phyloP scores from a whole-genome alignment of 495 filamentous ascomycete species.

The Penicillium salamii region DNA sequence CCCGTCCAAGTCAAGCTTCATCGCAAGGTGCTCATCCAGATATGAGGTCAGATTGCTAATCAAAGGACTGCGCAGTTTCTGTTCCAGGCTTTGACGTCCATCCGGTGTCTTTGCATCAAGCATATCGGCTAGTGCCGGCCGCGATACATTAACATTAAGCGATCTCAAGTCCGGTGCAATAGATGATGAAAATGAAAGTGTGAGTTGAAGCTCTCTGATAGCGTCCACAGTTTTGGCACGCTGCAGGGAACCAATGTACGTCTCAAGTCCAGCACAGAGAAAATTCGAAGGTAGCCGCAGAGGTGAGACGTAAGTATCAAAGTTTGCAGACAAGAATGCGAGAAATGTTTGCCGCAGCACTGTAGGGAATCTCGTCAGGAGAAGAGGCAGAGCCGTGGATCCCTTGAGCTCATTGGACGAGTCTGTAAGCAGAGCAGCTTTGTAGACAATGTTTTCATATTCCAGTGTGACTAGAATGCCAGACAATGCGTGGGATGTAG shows the following conservation, averaged over 20 bases:
- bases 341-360: conserved; percentile 49
- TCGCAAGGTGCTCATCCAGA: conserved; percentile 45
- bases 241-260: conserved; percentile 24
- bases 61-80: conserved; percentile 30
- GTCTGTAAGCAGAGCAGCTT: conserved; percentile 40
- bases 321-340: conserved; percentile 47
- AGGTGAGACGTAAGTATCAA: conserved; percentile 48
- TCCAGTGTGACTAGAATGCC: conserved; percentile 46
- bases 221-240: conserved; percentile 22
- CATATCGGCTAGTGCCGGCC: conserved; percentile 30
- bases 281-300: conserved; percentile 42
- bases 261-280: conserved; percentile 32
- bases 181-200: conserved; percentile 34
- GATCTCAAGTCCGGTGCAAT: conserved; percentile 44
- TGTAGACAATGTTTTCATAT: conserved; percentile 52
- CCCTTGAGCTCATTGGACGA: conserved; percentile 11
- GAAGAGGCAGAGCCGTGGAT: conserved; percentile 49
- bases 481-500: conserved; percentile 8
- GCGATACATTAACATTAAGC: conserved; percentile 45
- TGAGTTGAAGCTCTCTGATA: conserved; percentile 41
- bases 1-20: conserved; percentile 42
- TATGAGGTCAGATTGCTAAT: conserved; percentile 42
- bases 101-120: conserved; percentile 2
- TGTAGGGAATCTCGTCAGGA: conserved; percentile 51
- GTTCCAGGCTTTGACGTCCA: conserved; percentile 10